Percentiles rank a stretch among this genome's conserved stretches.
Evolutionary conservation across 139 green algal genomes (phyloP).

Genomic region (Yamagishiella unicocca): DNA sequence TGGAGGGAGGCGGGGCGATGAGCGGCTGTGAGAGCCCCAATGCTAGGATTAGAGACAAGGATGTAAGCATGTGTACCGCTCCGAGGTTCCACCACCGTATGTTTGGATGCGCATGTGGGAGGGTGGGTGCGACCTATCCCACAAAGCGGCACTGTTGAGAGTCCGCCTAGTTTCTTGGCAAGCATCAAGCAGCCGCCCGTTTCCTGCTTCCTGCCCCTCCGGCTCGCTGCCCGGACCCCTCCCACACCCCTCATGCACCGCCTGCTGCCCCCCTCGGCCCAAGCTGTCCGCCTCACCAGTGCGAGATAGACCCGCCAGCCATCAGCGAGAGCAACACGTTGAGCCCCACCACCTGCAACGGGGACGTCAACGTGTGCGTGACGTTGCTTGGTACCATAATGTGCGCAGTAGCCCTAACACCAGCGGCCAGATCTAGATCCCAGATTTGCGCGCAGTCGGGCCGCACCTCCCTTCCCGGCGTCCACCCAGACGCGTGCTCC

Average conservation of each 20-base stretch:
- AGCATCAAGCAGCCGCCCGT: too few relatives aligned
- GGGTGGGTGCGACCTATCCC: background rate
- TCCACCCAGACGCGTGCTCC: background rate
- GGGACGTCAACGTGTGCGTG: background rate
- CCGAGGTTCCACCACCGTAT: background rate
- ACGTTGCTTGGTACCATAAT: background rate
- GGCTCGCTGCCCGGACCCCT: background rate
- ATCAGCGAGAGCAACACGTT: constrained; percentile 15
- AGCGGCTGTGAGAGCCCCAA: background rate
- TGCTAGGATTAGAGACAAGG: background rate
- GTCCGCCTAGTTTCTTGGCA: background rate
- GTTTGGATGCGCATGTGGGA: background rate
- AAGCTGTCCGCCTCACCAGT: background rate
- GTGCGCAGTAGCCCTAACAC: background rate
- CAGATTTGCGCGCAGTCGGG: too few relatives aligned
- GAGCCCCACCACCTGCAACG: constrained; percentile 26
- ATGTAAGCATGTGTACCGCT: background rate
- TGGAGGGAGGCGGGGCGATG: background rate
- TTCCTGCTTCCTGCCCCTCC: background rate
- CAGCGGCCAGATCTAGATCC: background rate
- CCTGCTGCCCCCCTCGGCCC: background rate
- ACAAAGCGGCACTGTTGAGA: background rate
- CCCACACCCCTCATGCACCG: background rate
- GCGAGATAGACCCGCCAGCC: background rate
- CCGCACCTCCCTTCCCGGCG: background rate